Conservation (phyloP, 495 filamentous ascomycete species). For the Oleoguttula mirabilis region DNA sequence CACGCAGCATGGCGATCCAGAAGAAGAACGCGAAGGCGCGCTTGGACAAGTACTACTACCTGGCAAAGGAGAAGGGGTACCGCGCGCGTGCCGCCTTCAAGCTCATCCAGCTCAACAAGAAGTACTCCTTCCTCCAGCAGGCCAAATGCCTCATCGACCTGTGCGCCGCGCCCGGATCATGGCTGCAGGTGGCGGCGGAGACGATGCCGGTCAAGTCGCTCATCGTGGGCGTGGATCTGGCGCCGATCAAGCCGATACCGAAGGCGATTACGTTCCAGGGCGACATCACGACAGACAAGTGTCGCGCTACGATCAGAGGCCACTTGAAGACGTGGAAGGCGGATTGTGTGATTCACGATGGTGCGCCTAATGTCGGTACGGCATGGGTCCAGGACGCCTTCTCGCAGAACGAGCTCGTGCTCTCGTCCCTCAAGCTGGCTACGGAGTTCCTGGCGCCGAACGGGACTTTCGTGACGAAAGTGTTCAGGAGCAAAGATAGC, state of each 20-base stretch:
- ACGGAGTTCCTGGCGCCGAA: constrained; percentile 86
- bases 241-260: constrained; percentile 92
- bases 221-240: constrained; percentile 88
- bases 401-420: constrained; percentile 87
- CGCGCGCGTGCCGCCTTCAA: constrained; percentile 95
- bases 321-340: constrained; percentile 97
- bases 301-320: constrained; percentile 74
- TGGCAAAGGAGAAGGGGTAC: constrained; percentile 98
- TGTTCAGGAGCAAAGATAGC: constrained; percentile 97
- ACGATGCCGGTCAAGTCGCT: constrained; percentile 82
- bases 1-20: constrained; percentile 80
- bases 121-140: constrained; percentile 94
- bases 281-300: constrained; percentile 97
- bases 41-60: constrained; percentile 86
- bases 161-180: constrained; percentile 94
- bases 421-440: constrained; percentile 84
- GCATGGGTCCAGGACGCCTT: constrained; percentile 98
- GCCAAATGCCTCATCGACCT: constrained; percentile 93
- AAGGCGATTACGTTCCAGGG: constrained; percentile 88
- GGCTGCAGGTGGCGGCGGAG: constrained; percentile 97
- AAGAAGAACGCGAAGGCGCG: constrained; percentile 99
- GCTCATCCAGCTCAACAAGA: constrained; percentile 95
- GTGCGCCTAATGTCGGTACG: constrained; percentile 93
- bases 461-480: constrained; percentile 93
- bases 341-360: constrained; percentile 94